Evolutionary conservation across 495 filamentous ascomycete genomes (phyloP).

Genomic region (Astrocystis sublimbata): DNA sequence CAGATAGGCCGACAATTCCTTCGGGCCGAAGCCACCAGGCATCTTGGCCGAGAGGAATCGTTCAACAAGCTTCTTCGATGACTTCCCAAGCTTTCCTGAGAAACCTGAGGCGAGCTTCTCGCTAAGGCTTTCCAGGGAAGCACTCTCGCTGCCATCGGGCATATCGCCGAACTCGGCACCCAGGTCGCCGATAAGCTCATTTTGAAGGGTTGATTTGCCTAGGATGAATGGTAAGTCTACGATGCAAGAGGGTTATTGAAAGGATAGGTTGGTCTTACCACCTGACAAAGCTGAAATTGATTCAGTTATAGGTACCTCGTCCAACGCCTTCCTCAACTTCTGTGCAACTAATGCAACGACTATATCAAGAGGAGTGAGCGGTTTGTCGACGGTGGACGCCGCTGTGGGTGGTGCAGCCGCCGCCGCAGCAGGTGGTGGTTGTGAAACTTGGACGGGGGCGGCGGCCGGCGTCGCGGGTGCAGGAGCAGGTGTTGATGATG

Average conservation of each 20-base stretch:
- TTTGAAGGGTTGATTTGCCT: conserved; percentile 83
- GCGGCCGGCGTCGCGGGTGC: background rate
- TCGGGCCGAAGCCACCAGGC: conserved; percentile 88
- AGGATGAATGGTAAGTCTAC: conserved; percentile 5
- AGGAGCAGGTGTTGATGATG: conserved; percentile 34
- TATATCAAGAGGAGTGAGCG: conserved; percentile 73
- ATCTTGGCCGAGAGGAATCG: conserved; percentile 85
- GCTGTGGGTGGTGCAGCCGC: conserved; percentile 63
- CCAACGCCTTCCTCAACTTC: conserved; percentile 77
- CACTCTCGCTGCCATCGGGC: conserved; percentile 86
- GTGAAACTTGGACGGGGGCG: background rate
- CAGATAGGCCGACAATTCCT: conserved; percentile 73
- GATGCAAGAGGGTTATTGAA: conserved; percentile 5
- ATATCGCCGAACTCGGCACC: conserved; percentile 88
- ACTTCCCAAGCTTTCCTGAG: conserved; percentile 84
- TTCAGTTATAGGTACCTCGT: conserved; percentile 77
- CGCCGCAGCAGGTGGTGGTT: conserved; percentile 35
- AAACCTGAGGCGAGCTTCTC: conserved; percentile 84
- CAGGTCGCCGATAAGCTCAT: conserved; percentile 82
- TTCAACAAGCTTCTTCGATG: conserved; percentile 79
- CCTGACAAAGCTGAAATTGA: conserved; percentile 88
- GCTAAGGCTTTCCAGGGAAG: conserved; percentile 78
- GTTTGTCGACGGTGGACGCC: conserved; percentile 69
- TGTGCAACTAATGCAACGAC: conserved; percentile 76
- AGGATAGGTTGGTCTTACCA: conserved; percentile 55